phyloP scores from a whole-genome alignment of 495 filamentous ascomycete species.

The Articulospora tetracladia region DNA sequence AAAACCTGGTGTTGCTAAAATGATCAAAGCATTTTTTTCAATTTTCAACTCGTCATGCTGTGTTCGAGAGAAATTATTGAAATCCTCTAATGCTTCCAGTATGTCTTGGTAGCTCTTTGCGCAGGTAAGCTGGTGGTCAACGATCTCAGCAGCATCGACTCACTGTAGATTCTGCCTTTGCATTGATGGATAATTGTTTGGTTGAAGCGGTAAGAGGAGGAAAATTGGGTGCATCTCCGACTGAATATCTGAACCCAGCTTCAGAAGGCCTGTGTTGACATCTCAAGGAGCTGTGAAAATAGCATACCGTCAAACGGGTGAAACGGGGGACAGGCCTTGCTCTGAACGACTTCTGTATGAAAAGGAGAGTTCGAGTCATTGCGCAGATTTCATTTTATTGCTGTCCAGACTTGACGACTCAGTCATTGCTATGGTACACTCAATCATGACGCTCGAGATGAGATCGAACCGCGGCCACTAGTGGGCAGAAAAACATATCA shows the following conservation, averaged over 20 bases:
- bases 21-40: slow-evolving; percentile 4
- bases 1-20: slow-evolving; percentile 21
- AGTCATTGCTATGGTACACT: neutral
- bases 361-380: neutral
- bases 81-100: neutral
- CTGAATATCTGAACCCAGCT: neutral
- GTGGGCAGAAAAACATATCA: neutral
- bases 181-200: neutral
- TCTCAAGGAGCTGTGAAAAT: neutral
- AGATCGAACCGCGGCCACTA: neutral
- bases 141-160: neutral
- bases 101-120: neutral
- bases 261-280: neutral
- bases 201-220: neutral
- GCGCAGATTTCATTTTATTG: neutral
- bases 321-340: neutral
- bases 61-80: neutral
- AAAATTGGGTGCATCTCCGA: neutral
- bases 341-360: neutral
- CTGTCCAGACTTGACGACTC: neutral
- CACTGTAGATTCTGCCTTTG: neutral
- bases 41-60: neutral
- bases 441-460: neutral
- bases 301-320: neutral
- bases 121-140: neutral